Evolutionary conservation across 163 green algal genomes (phyloP), one percentile per base, ranked within the genome.

Genomic region (Dunaliella salina): DNA sequence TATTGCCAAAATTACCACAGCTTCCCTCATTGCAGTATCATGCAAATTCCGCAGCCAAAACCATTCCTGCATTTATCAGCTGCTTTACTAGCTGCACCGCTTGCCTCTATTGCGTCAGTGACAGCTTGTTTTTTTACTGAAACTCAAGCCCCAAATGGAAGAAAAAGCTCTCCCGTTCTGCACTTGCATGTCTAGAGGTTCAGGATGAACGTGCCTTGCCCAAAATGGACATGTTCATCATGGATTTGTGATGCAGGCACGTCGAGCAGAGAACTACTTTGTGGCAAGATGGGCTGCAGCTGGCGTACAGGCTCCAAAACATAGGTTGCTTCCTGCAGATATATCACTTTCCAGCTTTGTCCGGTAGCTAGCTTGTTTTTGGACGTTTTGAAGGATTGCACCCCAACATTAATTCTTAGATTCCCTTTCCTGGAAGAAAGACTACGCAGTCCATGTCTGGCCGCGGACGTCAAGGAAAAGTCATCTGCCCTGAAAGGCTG

Each of bases 191-290:
- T 50, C 40, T 50, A 15, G 40, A 50, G 8, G 8, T 15, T 50
- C 3, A 50, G 40, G 40, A 50, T 50, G 40, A 50, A 50, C 4
- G 4, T 75, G 1, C 3, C 24, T 1, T 29, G 63, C 63, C 63
- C 63, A 1, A 75, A 29, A 32, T 34, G 85, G 84, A 20, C 0
- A 20, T 50, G 71, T 33, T 69, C 3, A 33, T 33, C 34, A 69
- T 59, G 33, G 34, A 33, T 75, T 17, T 34, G 22, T 83, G 50
- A 22, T 0, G 40, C 90, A 94, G 91, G 91, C 90, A 0, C 84
- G 91, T 17, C 34, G 84, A 4, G 72, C 94, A 24, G 92, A 95
- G 85, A 87, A 92, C 71, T 84, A 84, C 22, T 90, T 89, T 45
- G 92, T 93, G 29, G 84, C 69, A 22, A 84, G 87, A 0, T 94